Percentiles rank a stretch among this genome's conserved stretches.
Conservation (phyloP, 495 filamentous ascomycete genomes). For the Talaromyces adpressus region DNA sequence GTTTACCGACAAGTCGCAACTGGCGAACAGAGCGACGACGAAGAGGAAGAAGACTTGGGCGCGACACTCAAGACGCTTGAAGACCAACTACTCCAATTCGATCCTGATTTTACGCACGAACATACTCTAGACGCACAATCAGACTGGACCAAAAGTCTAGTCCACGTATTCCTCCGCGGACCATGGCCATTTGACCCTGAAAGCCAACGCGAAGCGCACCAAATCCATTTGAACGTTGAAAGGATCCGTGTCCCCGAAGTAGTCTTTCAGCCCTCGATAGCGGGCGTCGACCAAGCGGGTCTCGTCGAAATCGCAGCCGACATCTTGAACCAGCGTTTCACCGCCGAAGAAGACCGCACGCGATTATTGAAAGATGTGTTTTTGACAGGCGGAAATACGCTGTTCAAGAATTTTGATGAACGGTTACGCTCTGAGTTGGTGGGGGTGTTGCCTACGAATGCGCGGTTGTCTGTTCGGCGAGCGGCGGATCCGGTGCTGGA, state of each 20-base stretch:
- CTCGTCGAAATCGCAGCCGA: slow-evolving; percentile 83
- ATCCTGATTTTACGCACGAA: slow-evolving; percentile 81
- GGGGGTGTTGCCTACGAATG: slow-evolving; percentile 63
- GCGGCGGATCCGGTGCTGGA: slow-evolving; percentile 73
- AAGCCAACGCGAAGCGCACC: slow-evolving; percentile 72
- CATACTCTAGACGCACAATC: slow-evolving; percentile 84
- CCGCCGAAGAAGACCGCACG: slow-evolving; percentile 46
- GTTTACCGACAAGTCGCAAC: slow-evolving; percentile 89
- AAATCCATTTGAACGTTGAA: slow-evolving; percentile 94
- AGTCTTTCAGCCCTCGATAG: slow-evolving; percentile 90
- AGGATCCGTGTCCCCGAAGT: slow-evolving; percentile 94
- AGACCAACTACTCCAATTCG: slow-evolving; percentile 75
- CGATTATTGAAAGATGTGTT: slow-evolving; percentile 80
- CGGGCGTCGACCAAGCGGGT: slow-evolving; percentile 90
- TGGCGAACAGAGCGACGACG: slow-evolving; percentile 66
- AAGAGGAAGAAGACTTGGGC: slow-evolving; percentile 80
- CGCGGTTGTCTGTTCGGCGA: slow-evolving; percentile 54
- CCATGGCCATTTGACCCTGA: slow-evolving; percentile 79
- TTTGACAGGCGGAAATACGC: slow-evolving; percentile 85
- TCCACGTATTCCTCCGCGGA: slow-evolving; percentile 85
- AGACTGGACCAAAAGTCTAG: slow-evolving; percentile 85
- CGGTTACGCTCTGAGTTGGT: slow-evolving; percentile 65
- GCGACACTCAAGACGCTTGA: slow-evolving; percentile 67
- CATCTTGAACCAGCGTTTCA: slow-evolving; percentile 73
- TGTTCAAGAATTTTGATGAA: slow-evolving; percentile 83